A percentile compares a stretch with the other conserved stretches of the same genome.
Conservation (phyloP, 2,329 filamentous ascomycete species). For the Thelonectria blattea region DNA sequence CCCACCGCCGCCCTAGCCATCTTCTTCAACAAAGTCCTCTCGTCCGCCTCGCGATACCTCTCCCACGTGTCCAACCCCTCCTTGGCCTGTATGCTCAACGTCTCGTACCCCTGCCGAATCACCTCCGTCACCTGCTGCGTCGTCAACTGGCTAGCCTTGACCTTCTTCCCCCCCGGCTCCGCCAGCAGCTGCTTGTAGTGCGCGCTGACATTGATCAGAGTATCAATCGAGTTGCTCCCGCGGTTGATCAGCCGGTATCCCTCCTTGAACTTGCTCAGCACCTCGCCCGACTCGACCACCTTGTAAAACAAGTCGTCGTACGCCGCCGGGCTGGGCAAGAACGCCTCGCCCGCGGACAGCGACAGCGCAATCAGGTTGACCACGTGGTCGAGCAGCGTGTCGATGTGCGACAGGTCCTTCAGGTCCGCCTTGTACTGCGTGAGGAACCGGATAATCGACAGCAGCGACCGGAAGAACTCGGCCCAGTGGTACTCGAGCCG, state of each 20-base stretch:
- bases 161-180: conserved; percentile 50
- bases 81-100: conserved; percentile 85
- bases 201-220: conserved; percentile 78
- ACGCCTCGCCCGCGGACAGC: conserved; percentile 85
- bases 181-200: conserved; percentile 88
- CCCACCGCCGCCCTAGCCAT: conserved; percentile 79
- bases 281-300: conserved; percentile 87
- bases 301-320: conserved; percentile 99
- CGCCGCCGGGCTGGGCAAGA: conserved; percentile 82
- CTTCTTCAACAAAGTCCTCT: conserved; percentile 84
- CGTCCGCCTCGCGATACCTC: conserved; percentile 84
- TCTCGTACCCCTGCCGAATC: conserved; percentile 97
- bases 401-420: conserved; percentile 70
- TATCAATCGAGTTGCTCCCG: conserved; percentile 77
- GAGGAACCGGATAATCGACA: conserved; percentile 88
- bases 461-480: conserved; percentile 87
- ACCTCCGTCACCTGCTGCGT: conserved; percentile 85
- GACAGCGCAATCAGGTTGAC: conserved; percentile 85
- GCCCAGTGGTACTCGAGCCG: conserved; percentile 92
- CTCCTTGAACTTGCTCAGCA: conserved; percentile 81
- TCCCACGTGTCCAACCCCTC: conserved; percentile 89
- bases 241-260: conserved; percentile 69
- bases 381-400: conserved; percentile 75
- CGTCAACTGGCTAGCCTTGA: conserved; percentile 71
- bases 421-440: conserved; percentile 85